Evolutionary conservation across 1,139 yeast species (phyloP), one percentile per base, ranked within the genome.

Genomic region (Lodderomyces beijingensis): DNA sequence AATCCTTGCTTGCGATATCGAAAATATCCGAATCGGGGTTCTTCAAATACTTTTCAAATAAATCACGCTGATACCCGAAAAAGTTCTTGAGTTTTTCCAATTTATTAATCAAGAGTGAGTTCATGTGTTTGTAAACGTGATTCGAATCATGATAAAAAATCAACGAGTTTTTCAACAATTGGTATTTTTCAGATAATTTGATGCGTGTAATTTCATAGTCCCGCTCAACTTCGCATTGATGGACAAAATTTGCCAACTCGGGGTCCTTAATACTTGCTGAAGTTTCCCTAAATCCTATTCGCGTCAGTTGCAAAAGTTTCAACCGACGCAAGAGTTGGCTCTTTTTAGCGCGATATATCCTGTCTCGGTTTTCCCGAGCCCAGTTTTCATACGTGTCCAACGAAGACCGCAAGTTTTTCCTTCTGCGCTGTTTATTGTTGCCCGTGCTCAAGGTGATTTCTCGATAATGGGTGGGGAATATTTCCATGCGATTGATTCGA

Each of bases 61-160:
- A 37, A 25, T 44, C 50, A 30, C 50, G 51, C 41, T 68, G 74
- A 40, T 49, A 64, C 43, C 62, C 66, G 34, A 68, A 59, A 38
- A 67, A 67, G 41, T 62, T 59, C 43, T 58, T 58, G 32, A 68
- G 46, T 39, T 67, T 68, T 32, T 57, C 56, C 28, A 68, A 49
- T 42, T 66, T 67, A 44, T 61, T 66, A 13, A 57, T 41, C 41
- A 59, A 36, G 2, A 53, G 39, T 20, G 40, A 35, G 41, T 60
- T 62, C 47, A 60, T 53, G 37, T 51, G 55, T 36, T 56, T 59
- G 46, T 65, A 68, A 21, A 50, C 51, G 25, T 56, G 53, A 44
- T 65, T 62, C 9, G 68, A 59, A 32, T 66, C 68, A 32, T 63
- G 59, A 39, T 66, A 67, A 38, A 63, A 67, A 2, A 47, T 44